Evolutionary conservation across 805 yeast species (phyloP).

Genomic region (Starmerella sirachaensis): DNA sequence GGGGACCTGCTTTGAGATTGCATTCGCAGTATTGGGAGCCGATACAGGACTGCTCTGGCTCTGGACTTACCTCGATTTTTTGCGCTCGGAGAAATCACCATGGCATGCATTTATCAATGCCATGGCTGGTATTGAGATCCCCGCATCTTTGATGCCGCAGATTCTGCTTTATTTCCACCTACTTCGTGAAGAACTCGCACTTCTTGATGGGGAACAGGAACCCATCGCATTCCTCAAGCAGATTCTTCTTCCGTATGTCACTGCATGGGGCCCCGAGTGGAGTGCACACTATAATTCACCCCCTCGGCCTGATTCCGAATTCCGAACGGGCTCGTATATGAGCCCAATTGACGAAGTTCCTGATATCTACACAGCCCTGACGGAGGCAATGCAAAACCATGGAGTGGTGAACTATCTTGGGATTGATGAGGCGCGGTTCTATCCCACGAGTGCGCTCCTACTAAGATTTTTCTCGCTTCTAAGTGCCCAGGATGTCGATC

Average conservation of each 20-base stretch:
- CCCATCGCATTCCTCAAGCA: conserved; percentile 36
- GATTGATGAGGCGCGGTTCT: not conserved
- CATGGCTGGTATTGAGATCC: not conserved
- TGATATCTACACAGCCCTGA: conserved; percentile 1
- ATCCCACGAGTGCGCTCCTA: not conserved
- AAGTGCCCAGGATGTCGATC: not conserved
- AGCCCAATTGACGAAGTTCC: not conserved
- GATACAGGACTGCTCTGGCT: conserved; percentile 4
- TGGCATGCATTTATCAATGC: conserved; percentile 7
- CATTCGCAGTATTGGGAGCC: conserved; percentile 5
- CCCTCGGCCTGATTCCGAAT: too few species aligned
- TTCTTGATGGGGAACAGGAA: conserved; percentile 38
- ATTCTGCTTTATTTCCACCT: conserved; percentile 61
- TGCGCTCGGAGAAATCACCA: not conserved
- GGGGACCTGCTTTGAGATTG: conserved; percentile 5
- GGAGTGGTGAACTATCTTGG: not conserved
- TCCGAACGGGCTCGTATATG: too few species aligned
- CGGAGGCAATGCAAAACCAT: not conserved
- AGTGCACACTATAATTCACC: conserved; percentile 41
- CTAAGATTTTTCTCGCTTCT: not conserved
- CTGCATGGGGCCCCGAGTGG: conserved; percentile 77
- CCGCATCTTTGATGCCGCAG: conserved; percentile 16
- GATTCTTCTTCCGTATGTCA: conserved; percentile 44
- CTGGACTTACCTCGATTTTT: not conserved
- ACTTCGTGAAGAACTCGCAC: conserved; percentile 58